Conservation (phyloP, 179 eudicot genomes). For the Corrigiola litoralis region DNA sequence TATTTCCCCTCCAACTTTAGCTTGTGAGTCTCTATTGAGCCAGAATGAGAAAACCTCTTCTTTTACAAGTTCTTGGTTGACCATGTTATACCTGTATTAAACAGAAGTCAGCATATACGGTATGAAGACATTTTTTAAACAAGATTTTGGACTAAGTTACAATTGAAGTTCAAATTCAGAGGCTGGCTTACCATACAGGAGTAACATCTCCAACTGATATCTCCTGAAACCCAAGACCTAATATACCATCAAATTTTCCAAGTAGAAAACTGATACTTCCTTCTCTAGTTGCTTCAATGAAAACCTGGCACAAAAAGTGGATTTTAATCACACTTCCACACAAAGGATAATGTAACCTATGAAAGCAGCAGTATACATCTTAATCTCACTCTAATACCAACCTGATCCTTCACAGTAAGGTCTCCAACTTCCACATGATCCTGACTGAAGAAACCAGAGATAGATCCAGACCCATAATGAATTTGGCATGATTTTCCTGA, state of each 20-base stretch:
- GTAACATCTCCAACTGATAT: conserved; percentile 58
- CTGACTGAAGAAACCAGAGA: conserved; percentile 81
- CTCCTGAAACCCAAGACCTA: conserved; percentile 83
- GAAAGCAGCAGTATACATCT: background rate
- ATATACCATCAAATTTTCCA: conserved; percentile 68
- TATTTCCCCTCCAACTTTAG: conserved; percentile 63
- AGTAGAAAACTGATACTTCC: conserved; percentile 47
- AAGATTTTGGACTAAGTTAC: background rate
- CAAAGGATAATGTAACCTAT: background rate
- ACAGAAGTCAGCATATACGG: background rate
- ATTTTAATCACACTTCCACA: conserved; percentile 2
- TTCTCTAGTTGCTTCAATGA: conserved; percentile 68
- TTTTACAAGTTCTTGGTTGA: conserved; percentile 59
- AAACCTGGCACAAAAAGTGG: conserved; percentile 35
- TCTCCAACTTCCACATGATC: conserved; percentile 70
- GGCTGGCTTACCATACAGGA: conserved; percentile 64
- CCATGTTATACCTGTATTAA: conserved; percentile 65
- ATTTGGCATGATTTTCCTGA: conserved; percentile 54
- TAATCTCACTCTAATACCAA: too few relatives aligned
- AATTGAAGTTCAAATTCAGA: background rate
- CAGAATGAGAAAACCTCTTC: conserved; percentile 73
- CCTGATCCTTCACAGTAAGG: conserved; percentile 62
- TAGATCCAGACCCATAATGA: conserved; percentile 60
- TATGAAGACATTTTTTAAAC: background rate
- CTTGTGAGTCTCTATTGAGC: conserved; percentile 53